These are phyloP conservation scores for Malassezia globosa DNA, from an alignment of 1,284 basidiomycete genomes.

Conservation along the genomic window DNA sequence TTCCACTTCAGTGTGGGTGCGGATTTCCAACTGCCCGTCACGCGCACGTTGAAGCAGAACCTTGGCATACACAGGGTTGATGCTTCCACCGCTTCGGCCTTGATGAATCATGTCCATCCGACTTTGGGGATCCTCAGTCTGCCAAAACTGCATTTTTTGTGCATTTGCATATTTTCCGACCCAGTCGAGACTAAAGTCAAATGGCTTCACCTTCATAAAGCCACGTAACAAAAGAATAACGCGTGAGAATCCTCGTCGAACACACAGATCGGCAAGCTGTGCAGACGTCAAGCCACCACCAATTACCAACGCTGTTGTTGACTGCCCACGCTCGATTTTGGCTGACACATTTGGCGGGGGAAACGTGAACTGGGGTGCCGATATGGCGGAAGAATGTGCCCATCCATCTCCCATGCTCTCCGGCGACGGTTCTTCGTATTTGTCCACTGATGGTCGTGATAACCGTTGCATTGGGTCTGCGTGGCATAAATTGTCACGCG, in stretches of 20 bases:
- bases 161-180: constrained; percentile 39
- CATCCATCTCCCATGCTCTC: constrained; percentile 25
- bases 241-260: constrained; percentile 32
- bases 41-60: constrained; percentile 27
- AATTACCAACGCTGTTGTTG: constrained; percentile 35
- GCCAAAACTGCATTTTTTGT: constrained; percentile 45
- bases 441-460: not conserved
- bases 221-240: constrained; percentile 44
- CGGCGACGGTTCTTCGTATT: not conserved
- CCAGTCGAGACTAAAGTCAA: constrained; percentile 43
- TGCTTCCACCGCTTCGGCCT: constrained; percentile 42
- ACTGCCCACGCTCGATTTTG: constrained; percentile 1
- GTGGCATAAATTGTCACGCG: too few relatives aligned
- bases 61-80: constrained; percentile 41
- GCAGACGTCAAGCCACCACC: constrained; percentile 48
- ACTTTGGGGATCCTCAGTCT: constrained; percentile 25
- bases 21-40: constrained; percentile 27
- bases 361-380: constrained; percentile 18
- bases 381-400: constrained; percentile 44
- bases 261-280: constrained; percentile 42
- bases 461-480: too few relatives aligned
- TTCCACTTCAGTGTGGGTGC: constrained; percentile 27
- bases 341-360: not conserved
- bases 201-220: constrained; percentile 44
- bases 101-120: constrained; percentile 28